Evolutionary conservation across 768 basidiomycete species (phyloP).

Genomic region (Tricholoma furcatifolium): DNA sequence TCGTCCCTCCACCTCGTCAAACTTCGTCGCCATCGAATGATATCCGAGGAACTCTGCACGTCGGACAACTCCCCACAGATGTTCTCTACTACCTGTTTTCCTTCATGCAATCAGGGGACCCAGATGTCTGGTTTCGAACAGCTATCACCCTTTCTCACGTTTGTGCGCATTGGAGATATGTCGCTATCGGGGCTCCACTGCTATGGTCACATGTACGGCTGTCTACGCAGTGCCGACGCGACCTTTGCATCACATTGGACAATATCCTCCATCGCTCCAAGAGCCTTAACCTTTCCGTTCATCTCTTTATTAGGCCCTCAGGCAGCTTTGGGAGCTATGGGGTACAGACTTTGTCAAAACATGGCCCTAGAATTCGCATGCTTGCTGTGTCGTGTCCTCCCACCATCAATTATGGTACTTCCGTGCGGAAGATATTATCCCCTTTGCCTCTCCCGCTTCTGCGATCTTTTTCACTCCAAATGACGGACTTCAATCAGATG

Average conservation of each 20-base stretch:
- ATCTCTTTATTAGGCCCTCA: constrained; percentile 4
- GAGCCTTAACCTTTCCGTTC: constrained; percentile 9
- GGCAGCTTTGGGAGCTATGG: background rate
- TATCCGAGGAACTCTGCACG: background rate
- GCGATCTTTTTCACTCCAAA: constrained; percentile 11
- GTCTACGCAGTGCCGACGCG: constrained; percentile 1
- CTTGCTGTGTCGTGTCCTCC: constrained; percentile 1
- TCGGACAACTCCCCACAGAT: constrained; percentile 13
- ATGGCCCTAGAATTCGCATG: constrained; percentile 9
- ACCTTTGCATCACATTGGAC: constrained; percentile 5
- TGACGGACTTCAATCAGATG: constrained; percentile 4
- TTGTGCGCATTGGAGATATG: constrained; percentile 13
- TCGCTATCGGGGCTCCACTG: constrained; percentile 13
- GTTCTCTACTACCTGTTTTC: constrained; percentile 15
- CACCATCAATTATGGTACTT: background rate
- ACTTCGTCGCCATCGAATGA: too few species aligned
- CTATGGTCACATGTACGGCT: constrained; percentile 18
- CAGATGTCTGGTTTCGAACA: constrained; percentile 6
- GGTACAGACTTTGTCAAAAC: background rate
- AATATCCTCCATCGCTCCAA: constrained; percentile 15
- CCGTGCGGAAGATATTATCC: constrained; percentile 2
- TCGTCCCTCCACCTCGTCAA: too few species aligned
- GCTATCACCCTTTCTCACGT: constrained; percentile 15
- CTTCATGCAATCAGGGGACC: constrained; percentile 6
- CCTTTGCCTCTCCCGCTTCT: constrained; percentile 5